Conservation (phyloP, 1,284 basidiomycete genomes). For the Leccinum olivaceoglutinosum region DNA sequence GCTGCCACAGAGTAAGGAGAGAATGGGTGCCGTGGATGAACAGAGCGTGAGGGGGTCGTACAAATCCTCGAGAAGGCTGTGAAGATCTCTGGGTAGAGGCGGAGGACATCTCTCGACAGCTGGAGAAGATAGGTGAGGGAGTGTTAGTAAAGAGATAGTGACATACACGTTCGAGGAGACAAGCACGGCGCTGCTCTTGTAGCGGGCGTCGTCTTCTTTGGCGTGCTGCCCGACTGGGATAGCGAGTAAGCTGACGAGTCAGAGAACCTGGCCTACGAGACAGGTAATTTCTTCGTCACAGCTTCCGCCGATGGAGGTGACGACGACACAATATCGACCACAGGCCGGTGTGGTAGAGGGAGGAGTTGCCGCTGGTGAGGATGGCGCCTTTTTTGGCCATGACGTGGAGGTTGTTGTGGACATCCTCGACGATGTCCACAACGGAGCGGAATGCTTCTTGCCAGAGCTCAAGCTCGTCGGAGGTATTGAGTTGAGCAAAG, state of each 20-base stretch:
- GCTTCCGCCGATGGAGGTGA: constrained; percentile 62
- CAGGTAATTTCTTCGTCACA: constrained; percentile 77
- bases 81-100: constrained; percentile 45
- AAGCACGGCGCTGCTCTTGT: constrained; percentile 82
- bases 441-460: too few relatives aligned
- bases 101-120: constrained; percentile 83
- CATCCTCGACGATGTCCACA: too few relatives aligned
- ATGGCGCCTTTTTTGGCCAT: constrained; percentile 44
- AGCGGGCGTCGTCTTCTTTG: constrained; percentile 71
- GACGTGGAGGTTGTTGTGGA: too few relatives aligned
- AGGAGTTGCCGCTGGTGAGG: constrained; percentile 84
- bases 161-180: constrained; percentile 82
- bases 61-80: constrained; percentile 25
- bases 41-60: constrained; percentile 79
- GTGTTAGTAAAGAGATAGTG: neutral
- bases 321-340: constrained; percentile 77
- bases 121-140: constrained; percentile 24
- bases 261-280: constrained; percentile 81
- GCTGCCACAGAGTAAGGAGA: neutral
- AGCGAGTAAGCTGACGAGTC: constrained; percentile 85
- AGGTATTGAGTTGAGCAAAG: too few relatives aligned
- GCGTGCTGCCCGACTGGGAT: constrained; percentile 80
- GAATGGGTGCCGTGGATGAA: constrained; percentile 39
- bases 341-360: constrained; percentile 95
- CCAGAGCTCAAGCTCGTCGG: too few relatives aligned